Evolutionary conservation across 2,329 filamentous ascomycete species (phyloP), one percentile per base, ranked within the genome.

Genomic region (Fusarium liriodendri): DNA sequence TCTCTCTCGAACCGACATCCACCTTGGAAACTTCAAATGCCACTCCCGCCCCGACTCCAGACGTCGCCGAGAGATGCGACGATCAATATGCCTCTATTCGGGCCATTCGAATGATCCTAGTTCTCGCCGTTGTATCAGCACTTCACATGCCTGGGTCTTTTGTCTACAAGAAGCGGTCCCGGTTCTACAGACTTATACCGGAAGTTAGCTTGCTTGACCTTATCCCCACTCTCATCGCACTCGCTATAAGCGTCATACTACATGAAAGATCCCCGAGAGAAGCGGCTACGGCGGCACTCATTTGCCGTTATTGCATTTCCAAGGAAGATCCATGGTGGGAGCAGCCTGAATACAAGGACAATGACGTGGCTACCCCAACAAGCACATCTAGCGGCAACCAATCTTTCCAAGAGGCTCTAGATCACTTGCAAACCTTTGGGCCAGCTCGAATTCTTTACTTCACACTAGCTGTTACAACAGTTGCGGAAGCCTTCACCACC

Each of bases 91-190:
- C 59, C 14, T 42, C 38, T 22, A 11, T 22, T 25, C 38, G 29
- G 14, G 40, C 16, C 4, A 35, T 50, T 7, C 40, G 40, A n/a
- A 32, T 62, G 1, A 33, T 29, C 4, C 16, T 35, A 16, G 7
- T n/a, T 4, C 40, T 62, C 5, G 59, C 59, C 6, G 3, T 37
- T 8, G 27, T 62, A 16, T 62, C 59, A 20, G 29, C 20, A 32
- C 32, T 62, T n/a, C 59, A 50, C 14, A 62, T 62, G 29, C 59
- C 59, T 7, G 59, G 59, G 13, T 62, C 58, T 47, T 25, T 61
- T 1, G 11, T 45, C 38, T 47, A 35, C 20, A 18, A 29, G 18
- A 42, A 45, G 7, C 33, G 58, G 29, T 22, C 58, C 25, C 58
- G 37, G n/a, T 61, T 47, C 38, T 25, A 61, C 10, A 45, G 58